A percentile compares a stretch with the other conserved stretches of the same genome.
These are phyloP conservation scores for Trichoderma gamsii DNA, from an alignment of 495 filamentous ascomycete genomes.

Conservation along the genomic window DNA sequence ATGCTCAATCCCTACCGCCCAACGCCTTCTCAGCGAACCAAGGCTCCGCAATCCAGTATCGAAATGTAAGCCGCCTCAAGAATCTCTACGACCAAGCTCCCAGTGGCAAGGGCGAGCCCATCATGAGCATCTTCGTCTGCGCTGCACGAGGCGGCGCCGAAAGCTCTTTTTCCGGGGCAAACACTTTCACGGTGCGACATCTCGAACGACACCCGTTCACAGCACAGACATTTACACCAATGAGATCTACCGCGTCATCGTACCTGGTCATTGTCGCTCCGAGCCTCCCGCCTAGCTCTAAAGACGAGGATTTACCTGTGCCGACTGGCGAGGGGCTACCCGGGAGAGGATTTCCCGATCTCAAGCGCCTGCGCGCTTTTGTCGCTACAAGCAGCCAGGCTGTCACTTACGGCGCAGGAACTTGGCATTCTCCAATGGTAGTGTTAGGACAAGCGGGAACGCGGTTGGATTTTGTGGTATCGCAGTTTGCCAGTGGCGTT, in stretches of 20 bases:
- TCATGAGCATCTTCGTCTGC: slow-evolving; percentile 88
- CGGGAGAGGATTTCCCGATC: slow-evolving; percentile 66
- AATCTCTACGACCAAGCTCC: slow-evolving; percentile 63
- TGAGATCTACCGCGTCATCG: slow-evolving; percentile 49
- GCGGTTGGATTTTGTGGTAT: slow-evolving; percentile 70
- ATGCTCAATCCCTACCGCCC: slow-evolving; percentile 30
- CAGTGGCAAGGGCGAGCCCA: slow-evolving; percentile 52
- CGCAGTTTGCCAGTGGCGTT: slow-evolving; percentile 83
- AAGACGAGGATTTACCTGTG: slow-evolving; percentile 33
- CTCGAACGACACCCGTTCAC: slow-evolving; percentile 94
- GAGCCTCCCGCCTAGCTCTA: slow-evolving; percentile 40
- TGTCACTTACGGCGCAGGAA: slow-evolving; percentile 84
- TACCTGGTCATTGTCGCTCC: slow-evolving; percentile 94
- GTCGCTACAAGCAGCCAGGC: slow-evolving; percentile 73
- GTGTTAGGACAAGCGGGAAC: slow-evolving; percentile 64
- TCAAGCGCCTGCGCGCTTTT: slow-evolving; percentile 66
- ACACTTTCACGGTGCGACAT: slow-evolving; percentile 58
- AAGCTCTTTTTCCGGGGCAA: neutral
- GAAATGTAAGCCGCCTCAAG: slow-evolving; percentile 61
- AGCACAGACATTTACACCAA: slow-evolving; percentile 83
- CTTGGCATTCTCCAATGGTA: slow-evolving; percentile 98
- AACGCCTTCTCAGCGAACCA: slow-evolving; percentile 64
- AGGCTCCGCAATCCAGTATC: slow-evolving; percentile 79
- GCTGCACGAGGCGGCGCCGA: slow-evolving; percentile 51
- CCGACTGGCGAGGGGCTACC: slow-evolving; percentile 28